phyloP scores from a whole-genome alignment of 202 grass and related monocot species.

The Carex arenaria region DNA sequence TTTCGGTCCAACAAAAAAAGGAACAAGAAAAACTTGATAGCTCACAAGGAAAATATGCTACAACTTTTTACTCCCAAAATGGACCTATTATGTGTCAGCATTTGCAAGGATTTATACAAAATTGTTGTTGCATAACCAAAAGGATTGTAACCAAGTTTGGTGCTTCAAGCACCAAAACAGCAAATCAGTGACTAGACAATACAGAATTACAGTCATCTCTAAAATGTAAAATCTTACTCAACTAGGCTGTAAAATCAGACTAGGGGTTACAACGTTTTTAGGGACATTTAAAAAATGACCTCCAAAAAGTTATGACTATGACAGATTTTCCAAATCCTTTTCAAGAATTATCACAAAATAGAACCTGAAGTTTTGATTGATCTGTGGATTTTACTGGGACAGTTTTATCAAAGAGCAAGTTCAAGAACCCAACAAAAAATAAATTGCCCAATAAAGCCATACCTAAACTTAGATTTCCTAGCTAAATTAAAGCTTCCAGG shows the following conservation, averaged over 20 bases:
- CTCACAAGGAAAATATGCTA: not conserved
- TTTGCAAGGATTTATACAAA: not conserved
- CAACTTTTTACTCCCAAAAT: not conserved
- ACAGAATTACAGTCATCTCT: not conserved
- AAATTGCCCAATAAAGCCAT: not conserved
- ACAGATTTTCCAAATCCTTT: not conserved
- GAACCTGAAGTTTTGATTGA: not conserved
- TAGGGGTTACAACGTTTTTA: not conserved
- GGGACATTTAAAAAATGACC: not conserved
- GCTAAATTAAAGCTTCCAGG: not conserved
- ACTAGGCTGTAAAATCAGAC: not conserved
- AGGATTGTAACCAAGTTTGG: not conserved
- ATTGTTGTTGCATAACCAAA: not conserved
- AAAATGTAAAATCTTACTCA: not conserved
- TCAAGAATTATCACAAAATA: not conserved
- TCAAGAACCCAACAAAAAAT: not conserved
- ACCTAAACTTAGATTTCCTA: not conserved
- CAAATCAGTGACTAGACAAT: not conserved
- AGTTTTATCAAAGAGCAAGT: not conserved
- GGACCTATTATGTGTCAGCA: not conserved
- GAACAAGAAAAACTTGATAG: not conserved
- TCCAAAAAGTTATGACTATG: not conserved
- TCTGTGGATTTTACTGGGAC: not conserved
- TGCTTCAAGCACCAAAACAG: not conserved
- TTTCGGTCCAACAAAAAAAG: not conserved